Evolutionary conservation across 306 rosid genomes (phyloP), one percentile per base, ranked within the genome.

Genomic region (Dalbergia cultrata): DNA sequence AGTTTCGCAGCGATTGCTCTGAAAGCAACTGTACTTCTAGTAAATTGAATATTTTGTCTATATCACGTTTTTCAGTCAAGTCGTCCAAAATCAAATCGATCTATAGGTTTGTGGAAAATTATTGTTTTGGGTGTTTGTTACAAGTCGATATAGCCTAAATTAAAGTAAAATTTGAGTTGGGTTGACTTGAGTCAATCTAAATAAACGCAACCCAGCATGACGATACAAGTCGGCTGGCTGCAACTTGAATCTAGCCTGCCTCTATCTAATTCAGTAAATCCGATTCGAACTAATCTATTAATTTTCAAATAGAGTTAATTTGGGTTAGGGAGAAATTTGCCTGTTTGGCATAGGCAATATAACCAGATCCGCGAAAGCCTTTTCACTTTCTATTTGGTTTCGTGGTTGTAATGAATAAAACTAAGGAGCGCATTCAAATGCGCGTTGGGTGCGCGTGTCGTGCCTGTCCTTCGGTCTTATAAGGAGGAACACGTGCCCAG

Each of bases 371-470:
- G n/a, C 17, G 4, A 26, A 26, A 26, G 31, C 31, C 31, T 26
- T 26, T 26, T 76, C 39, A 18, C 19, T 63, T 63, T 76, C 53
- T 17, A 34, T 65, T 26, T 65, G 59, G 52, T 41, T 45, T 61
- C 13, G 6, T 0, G 60, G 13, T 75, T 61, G 43, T 54, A n/a
- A 26, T 5, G 65, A 8, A 10, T 37, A 19, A 3, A 5, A 7
- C 16, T 9, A 72, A 73, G 31, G 4, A 54, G 50, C 41, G 19
- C 50, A 21, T 77, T 22, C 83, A 78, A 83, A 72, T 39, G 14
- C 87, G 83, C 33, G 87, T 74, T 13, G 4, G 11, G 12, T 58
- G 72, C 72, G 83, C 5, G 86, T 19, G 70, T 74, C 60, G 44
- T 70, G 52, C 7, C 8, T 9, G 18, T 9, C 11, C 31, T 59